Evolutionary conservation across 192 early-diverging fungal genomes (phyloP).

Genomic region (Dissophora ornata): DNA sequence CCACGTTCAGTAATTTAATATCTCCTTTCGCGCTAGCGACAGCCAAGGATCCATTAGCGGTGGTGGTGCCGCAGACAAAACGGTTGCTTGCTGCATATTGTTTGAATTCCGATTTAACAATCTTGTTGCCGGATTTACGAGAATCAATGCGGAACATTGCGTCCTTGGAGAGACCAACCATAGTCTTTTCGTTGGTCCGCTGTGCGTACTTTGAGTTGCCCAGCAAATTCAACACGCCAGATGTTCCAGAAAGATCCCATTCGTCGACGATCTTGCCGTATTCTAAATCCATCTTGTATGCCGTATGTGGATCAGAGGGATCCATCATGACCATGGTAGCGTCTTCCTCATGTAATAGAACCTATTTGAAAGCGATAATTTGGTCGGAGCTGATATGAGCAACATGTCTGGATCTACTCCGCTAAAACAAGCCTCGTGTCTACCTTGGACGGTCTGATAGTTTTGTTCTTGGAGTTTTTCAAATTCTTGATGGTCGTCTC

Average conservation of each 20-base stretch:
- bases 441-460: constrained; percentile 77
- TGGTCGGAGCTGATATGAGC: no score
- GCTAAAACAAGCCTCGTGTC: no score
- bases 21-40: constrained; percentile 89
- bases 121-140: constrained; percentile 76
- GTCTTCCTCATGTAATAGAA: constrained; percentile 92
- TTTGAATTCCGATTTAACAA: constrained; percentile 76
- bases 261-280: constrained; percentile 93
- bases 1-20: constrained; percentile 83
- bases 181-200: constrained; percentile 75
- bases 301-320: constrained; percentile 70
- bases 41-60: constrained; percentile 81
- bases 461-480: constrained; percentile 62
- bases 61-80: constrained; percentile 81
- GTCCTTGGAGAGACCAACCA: constrained; percentile 86
- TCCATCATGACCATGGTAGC: constrained; percentile 82
- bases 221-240: constrained; percentile 72
- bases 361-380: no score
- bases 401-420: no score
- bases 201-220: constrained; percentile 84
- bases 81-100: constrained; percentile 75
- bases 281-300: constrained; percentile 93
- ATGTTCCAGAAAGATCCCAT: constrained; percentile 85
- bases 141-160: constrained; percentile 91
- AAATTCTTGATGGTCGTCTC: constrained; percentile 85